Conservation (phyloP, 2,329 filamentous ascomycete species). For the Scedosporium aurantiacum region DNA sequence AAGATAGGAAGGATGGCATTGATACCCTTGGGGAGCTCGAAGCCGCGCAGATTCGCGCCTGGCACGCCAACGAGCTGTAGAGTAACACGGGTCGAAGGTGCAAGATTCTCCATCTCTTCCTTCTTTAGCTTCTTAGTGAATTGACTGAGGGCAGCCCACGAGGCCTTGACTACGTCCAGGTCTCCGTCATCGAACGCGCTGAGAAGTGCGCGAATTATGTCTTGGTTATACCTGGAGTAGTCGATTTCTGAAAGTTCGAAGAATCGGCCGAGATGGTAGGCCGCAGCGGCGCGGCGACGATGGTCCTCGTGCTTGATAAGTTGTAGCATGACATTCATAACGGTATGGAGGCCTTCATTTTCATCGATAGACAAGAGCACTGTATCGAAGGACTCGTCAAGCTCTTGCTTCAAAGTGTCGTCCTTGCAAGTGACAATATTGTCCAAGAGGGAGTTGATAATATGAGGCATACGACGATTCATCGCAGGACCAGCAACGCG, state of each 20-base stretch:
- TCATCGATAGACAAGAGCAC: conserved; percentile 91
- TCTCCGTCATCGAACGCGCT: conserved; percentile 89
- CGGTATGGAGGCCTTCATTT: conserved; percentile 86
- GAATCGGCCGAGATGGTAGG: conserved; percentile 73
- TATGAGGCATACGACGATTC: conserved; percentile 78
- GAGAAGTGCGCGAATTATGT: conserved; percentile 81
- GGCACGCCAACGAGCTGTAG: conserved; percentile 81
- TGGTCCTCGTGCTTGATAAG: conserved; percentile 92
- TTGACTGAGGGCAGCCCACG: conserved; percentile 77
- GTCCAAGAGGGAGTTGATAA: conserved; percentile 90
- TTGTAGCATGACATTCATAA: conserved; percentile 85
- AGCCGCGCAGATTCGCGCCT: conserved; percentile 75
- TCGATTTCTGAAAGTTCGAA: conserved; percentile 72
- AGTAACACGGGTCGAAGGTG: conserved; percentile 74
- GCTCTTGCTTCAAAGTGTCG: conserved; percentile 58
- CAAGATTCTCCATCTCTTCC: conserved; percentile 94
- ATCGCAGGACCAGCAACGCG: conserved; percentile 84
- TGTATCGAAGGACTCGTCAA: conserved; percentile 74
- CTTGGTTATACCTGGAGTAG: conserved; percentile 91
- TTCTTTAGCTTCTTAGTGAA: conserved; percentile 86
- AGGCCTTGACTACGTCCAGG: conserved; percentile 70
- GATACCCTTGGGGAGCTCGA: conserved; percentile 90
- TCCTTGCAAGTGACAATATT: conserved; percentile 73
- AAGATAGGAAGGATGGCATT: conserved; percentile 94
- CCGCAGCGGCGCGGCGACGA: conserved; percentile 65